Evolutionary conservation across 495 filamentous ascomycete genomes (phyloP).

Genomic region (Amphirosellinia nigrospora): DNA sequence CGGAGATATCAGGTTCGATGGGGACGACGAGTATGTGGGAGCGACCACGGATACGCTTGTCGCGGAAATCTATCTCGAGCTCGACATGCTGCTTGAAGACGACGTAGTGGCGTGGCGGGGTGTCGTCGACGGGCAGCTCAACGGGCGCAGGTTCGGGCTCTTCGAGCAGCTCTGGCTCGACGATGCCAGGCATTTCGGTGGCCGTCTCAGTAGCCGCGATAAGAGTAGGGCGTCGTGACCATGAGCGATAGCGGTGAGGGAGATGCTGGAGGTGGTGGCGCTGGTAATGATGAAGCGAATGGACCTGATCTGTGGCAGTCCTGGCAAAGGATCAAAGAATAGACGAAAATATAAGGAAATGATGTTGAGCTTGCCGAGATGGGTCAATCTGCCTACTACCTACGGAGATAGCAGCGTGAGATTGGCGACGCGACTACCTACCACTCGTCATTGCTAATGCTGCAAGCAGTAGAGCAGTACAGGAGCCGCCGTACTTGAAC

Average conservation of each 20-base stretch:
- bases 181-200: slow-evolving; percentile 38
- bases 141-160: slow-evolving; percentile 33
- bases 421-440: slow-evolving; percentile 18
- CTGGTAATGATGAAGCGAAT: slow-evolving; percentile 8
- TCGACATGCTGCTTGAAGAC: slow-evolving; percentile 84
- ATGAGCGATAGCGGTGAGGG: slow-evolving; percentile 22
- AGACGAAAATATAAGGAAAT: neutral
- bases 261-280: neutral
- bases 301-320: neutral
- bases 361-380: slow-evolving; percentile 16
- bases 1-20: slow-evolving; percentile 61
- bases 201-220: slow-evolving; percentile 33
- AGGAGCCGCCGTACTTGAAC: neutral
- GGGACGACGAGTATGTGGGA: slow-evolving; percentile 82
- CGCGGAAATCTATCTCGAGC: slow-evolving; percentile 83
- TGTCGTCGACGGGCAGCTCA: slow-evolving; percentile 42
- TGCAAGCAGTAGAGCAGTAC: neutral
- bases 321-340: slow-evolving; percentile 15
- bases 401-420: neutral
- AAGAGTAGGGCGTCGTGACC: slow-evolving; percentile 27
- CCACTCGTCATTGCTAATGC: neutral
- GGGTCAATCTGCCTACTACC: neutral
- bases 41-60: slow-evolving; percentile 75
- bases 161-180: slow-evolving; percentile 33
- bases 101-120: slow-evolving; percentile 52